A percentile compares a stretch with the other conserved stretches of the same genome.
These are phyloP conservation scores for Podaxis sp. DNA, from an alignment of 768 basidiomycete species.

Conservation along the genomic window DNA sequence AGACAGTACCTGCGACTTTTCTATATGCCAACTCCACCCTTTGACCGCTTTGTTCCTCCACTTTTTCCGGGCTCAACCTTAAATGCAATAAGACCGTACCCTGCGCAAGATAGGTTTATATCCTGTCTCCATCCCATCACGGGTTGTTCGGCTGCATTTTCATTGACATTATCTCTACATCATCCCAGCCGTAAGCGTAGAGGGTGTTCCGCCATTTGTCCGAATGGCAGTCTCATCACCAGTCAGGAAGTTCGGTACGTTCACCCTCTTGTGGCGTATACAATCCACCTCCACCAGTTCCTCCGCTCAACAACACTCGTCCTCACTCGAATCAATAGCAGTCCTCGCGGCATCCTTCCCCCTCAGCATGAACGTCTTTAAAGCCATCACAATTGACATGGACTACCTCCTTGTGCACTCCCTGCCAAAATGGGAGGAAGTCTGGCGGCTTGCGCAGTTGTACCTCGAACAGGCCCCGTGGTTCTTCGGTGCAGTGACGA, in stretches of 20 bases:
- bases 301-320: not conserved
- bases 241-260: conserved; percentile 75
- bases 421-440: conserved; percentile 61
- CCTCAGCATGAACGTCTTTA: conserved; percentile 35
- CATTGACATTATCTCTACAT: conserved; percentile 3
- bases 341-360: conserved; percentile 46
- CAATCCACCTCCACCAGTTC: too few relatives aligned
- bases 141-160: too few relatives aligned
- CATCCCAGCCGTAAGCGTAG: conserved; percentile 62
- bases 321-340: conserved; percentile 20
- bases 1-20: conserved; percentile 42
- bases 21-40: conserved; percentile 9
- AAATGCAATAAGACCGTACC: conserved; percentile 76
- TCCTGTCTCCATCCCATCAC: not conserved
- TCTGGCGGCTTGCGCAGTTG: conserved; percentile 57
- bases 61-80: conserved; percentile 56
- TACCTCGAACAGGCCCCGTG: conserved; percentile 80
- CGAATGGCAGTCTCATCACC: conserved; percentile 74
- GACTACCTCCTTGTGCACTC: conserved; percentile 46
- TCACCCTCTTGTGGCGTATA: too few relatives aligned
- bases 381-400: conserved; percentile 34
- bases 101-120: conserved; percentile 45
- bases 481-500: conserved; percentile 75
- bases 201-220: conserved; percentile 77
- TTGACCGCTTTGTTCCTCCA: too few relatives aligned